Conservation (phyloP, 306 rosid genomes). For the Casuarina glauca region DNA sequence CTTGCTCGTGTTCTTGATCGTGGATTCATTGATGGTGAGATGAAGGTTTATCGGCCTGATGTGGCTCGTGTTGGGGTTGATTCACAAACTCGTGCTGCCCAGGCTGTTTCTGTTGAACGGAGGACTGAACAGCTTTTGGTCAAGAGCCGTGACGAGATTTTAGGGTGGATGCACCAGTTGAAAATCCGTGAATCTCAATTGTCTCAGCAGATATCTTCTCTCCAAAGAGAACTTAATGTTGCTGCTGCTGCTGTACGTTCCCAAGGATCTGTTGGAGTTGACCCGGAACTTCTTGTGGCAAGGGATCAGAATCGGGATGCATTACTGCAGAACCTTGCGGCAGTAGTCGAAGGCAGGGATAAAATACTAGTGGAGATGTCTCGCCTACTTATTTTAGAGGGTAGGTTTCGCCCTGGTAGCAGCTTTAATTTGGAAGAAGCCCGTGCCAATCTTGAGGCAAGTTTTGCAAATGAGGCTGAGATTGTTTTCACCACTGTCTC, state of each 20-base stretch:
- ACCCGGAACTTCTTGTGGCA: constrained; percentile 88
- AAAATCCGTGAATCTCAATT: constrained; percentile 75
- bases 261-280: constrained; percentile 98
- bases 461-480: constrained; percentile 98
- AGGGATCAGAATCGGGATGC: constrained; percentile 87
- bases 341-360: constrained; percentile 91
- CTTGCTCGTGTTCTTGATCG: constrained; percentile 97
- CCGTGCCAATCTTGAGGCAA: constrained; percentile 94
- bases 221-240: constrained; percentile 88
- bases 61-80: constrained; percentile 99
- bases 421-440: constrained; percentile 93
- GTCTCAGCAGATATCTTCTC: constrained; percentile 66
- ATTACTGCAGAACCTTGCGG: constrained; percentile 86
- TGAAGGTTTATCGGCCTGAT: constrained; percentile 98
- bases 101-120: constrained; percentile 97
- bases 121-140: constrained; percentile 95
- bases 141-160: constrained; percentile 79
- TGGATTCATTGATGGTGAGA: constrained; percentile 98
- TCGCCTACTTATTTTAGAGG: constrained; percentile 81
- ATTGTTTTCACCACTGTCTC: constrained; percentile 97
- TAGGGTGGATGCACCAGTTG: constrained; percentile 94
- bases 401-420: constrained; percentile 79
- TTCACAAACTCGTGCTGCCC: constrained; percentile 99
- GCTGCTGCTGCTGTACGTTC: constrained; percentile 88
- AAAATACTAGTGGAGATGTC: constrained; percentile 92